Percentiles rank a stretch among this genome's conserved stretches.
Evolutionary conservation across 1,139 yeast species (phyloP).

Genomic region (Taiozyma onychis): DNA sequence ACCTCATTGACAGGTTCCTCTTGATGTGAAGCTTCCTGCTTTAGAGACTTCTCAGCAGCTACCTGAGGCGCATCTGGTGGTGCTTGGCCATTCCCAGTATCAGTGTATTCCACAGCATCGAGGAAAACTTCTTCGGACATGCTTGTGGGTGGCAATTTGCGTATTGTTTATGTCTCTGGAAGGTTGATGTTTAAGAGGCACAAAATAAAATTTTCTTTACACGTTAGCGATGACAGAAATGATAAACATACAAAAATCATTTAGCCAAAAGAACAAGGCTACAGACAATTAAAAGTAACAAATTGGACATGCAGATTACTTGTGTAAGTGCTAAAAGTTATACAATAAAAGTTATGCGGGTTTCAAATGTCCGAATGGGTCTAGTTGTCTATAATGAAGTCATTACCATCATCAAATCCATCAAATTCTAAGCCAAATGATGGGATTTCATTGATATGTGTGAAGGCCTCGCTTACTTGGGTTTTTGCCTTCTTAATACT

Average conservation of each 20-base stretch:
- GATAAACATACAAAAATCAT: too few species aligned
- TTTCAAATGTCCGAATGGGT: background rate
- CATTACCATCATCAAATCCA: background rate
- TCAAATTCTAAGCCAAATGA: slow-evolving; percentile 2
- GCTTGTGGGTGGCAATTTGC: background rate
- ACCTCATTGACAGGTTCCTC: background rate
- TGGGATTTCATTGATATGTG: slow-evolving; percentile 8
- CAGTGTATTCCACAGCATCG: background rate
- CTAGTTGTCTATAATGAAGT: background rate
- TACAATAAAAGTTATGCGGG: background rate
- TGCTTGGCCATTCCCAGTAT: background rate
- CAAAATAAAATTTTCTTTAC: background rate
- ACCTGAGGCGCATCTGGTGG: background rate
- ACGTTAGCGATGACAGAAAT: background rate
- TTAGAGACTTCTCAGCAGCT: background rate
- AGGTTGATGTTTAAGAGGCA: background rate
- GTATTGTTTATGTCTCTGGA: background rate
- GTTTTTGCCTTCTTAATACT: background rate
- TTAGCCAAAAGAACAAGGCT: background rate
- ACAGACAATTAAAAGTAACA: background rate
- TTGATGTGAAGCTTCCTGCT: background rate
- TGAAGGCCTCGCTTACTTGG: slow-evolving; percentile 1
- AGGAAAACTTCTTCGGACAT: background rate
- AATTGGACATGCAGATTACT: background rate
- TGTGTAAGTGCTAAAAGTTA: too few species aligned